Evolutionary conservation across 2,329 filamentous ascomycete species (phyloP), one percentile per base, ranked within the genome.

Genomic region (Diaporthe ilicicola): DNA sequence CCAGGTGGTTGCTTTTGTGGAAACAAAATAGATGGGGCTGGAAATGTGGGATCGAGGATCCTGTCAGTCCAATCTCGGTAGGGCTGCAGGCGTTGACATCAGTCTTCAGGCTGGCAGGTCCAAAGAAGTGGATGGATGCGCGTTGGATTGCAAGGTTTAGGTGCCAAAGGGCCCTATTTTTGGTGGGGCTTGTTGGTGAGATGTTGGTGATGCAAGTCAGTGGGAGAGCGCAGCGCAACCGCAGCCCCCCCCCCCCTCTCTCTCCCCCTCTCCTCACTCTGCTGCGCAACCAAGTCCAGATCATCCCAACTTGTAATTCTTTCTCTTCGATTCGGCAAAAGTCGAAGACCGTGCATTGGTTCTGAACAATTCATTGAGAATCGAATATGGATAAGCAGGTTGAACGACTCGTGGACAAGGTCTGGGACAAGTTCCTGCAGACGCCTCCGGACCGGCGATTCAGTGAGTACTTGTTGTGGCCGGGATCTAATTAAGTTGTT

Each of bases 311-410:
- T 22, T 24, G 8, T 13, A 17, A 6, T 42, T 44, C 22, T 50
- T 10, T 22, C 1, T 37, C 13, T 8, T 44, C 37, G 4, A 5
- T 3, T 10, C 3, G 32, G 44, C 29, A 5, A 24, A 12, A 22
- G 1, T 50, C n/a, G 19, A 3, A 59, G 12, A 17, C n/a, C 8
- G 10, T 4, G 22, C 12, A 9, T n/a, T n/a, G n/a, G 27, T 24
- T 55, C 7, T 17, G 50, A 32, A 27, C 10, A 50, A 13, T 50
- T 54, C 4, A 53, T 19, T n/a, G 15, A 2, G 10, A 56, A 10
- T 15, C 22, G 59, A 73, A 69, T 0, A 97, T 97, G 94, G 92
- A 97, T 64, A 87, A 88, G n/a, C 92, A 95, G 82, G 89, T 97
- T 15, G 79, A 87, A 29, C 85, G 86, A 34, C 85, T 97, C 13